Conservation (phyloP, 495 filamentous ascomycete species). For the Annulohypoxylon moriforme region DNA sequence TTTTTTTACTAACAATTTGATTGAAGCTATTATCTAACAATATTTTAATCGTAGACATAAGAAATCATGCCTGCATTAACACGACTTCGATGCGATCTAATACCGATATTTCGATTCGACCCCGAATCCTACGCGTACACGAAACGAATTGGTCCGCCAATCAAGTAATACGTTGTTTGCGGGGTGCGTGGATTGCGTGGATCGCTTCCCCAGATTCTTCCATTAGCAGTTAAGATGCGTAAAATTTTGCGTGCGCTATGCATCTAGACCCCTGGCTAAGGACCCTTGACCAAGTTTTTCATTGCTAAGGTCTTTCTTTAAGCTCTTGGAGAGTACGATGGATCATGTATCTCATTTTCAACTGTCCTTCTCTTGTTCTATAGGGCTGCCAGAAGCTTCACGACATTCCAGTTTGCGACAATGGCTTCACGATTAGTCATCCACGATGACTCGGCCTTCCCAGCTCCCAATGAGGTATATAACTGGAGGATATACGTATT, state of each 20-base stretch:
- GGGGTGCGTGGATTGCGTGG: not conserved
- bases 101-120: too few species aligned
- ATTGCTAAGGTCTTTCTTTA: not conserved
- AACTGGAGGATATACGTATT: constrained; percentile 2
- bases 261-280: not conserved
- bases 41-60: too few species aligned
- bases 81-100: too few species aligned
- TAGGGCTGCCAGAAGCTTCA: not conserved
- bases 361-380: not conserved
- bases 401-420: not conserved
- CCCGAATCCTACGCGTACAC: too few species aligned
- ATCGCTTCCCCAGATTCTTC: constrained; percentile 7
- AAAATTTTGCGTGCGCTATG: not conserved
- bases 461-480: not conserved
- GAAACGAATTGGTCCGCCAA: too few species aligned
- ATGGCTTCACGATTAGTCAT: not conserved
- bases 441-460: constrained; percentile 1
- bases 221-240: not conserved
- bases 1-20: too few species aligned
- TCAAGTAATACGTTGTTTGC: too few species aligned
- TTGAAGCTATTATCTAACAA: too few species aligned
- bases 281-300: constrained; percentile 2
- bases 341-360: not conserved
- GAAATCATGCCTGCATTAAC: too few species aligned
- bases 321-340: not conserved